phyloP scores from a whole-genome alignment of 148 eudicot species.

The Dianthus caryophyllus region DNA sequence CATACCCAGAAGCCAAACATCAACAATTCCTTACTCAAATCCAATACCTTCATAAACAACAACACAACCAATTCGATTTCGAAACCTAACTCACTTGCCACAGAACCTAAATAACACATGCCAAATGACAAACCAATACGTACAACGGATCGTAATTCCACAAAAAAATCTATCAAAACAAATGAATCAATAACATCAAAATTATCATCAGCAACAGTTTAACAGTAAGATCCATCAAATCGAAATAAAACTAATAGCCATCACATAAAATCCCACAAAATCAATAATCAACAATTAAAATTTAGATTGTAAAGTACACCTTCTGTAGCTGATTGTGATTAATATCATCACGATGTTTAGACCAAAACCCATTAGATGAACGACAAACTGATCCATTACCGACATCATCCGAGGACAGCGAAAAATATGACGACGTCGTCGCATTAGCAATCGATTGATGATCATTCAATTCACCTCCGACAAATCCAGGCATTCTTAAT shows the following conservation, averaged over 20 bases:
- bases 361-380: slow-evolving; percentile 69
- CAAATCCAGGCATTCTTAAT: slow-evolving; percentile 57
- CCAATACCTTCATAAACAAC: too few species aligned
- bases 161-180: slow-evolving; percentile 7
- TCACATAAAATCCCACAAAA: slow-evolving; percentile 7
- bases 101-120: not conserved
- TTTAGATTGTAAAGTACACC: slow-evolving; percentile 34
- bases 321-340: slow-evolving; percentile 81
- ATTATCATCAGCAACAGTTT: not conserved
- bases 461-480: slow-evolving; percentile 52
- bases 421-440: slow-evolving; percentile 32
- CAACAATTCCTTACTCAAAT: too few species aligned
- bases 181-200: not conserved
- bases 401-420: slow-evolving; percentile 38
- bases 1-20: not conserved
- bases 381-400: slow-evolving; percentile 63
- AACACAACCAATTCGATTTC: not conserved
- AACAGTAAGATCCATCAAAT: slow-evolving; percentile 35
- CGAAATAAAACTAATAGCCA: slow-evolving; percentile 13
- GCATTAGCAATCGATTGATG: slow-evolving; percentile 37
- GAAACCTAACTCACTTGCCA: not conserved
- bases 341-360: slow-evolving; percentile 66
- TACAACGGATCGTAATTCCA: slow-evolving; percentile 23
- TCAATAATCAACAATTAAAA: not conserved
- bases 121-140: not conserved